These are phyloP conservation scores for Aspergillus olivimuriae DNA, from an alignment of 495 filamentous ascomycete species.

Conservation along the genomic window DNA sequence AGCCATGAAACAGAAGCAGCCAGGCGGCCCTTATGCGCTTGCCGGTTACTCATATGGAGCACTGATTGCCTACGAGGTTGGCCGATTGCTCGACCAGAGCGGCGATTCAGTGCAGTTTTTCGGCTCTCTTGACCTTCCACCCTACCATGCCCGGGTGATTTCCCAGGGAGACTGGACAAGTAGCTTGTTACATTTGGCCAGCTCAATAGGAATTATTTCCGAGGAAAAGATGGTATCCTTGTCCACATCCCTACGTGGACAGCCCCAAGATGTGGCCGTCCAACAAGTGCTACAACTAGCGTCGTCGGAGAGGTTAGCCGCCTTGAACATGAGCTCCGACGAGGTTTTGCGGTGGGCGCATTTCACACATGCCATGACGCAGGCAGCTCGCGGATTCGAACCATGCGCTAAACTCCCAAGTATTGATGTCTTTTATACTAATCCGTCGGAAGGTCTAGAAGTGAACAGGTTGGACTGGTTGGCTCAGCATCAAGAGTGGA, in stretches of 20 bases:
- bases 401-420: neutral
- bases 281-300: neutral
- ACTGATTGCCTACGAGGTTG: slow-evolving; percentile 50
- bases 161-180: slow-evolving; percentile 40
- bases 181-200: slow-evolving; percentile 38
- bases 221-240: neutral
- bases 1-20: slow-evolving; percentile 41
- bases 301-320: neutral
- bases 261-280: neutral
- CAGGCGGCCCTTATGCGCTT: slow-evolving; percentile 49
- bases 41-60: slow-evolving; percentile 50
- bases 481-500: neutral
- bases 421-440: neutral
- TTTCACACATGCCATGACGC: neutral
- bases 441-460: neutral
- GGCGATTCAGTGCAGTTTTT: slow-evolving; percentile 25
- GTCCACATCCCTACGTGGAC: neutral
- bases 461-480: neutral
- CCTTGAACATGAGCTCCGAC: neutral
- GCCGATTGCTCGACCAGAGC: slow-evolving; percentile 36
- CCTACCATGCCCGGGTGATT: slow-evolving; percentile 48
- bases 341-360: neutral
- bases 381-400: neutral
- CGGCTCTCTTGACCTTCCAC: slow-evolving; percentile 35
- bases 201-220: neutral